These are phyloP conservation scores for Aspergillus egyptiacus DNA, from an alignment of 495 filamentous ascomycete species.

Conservation along the genomic window DNA sequence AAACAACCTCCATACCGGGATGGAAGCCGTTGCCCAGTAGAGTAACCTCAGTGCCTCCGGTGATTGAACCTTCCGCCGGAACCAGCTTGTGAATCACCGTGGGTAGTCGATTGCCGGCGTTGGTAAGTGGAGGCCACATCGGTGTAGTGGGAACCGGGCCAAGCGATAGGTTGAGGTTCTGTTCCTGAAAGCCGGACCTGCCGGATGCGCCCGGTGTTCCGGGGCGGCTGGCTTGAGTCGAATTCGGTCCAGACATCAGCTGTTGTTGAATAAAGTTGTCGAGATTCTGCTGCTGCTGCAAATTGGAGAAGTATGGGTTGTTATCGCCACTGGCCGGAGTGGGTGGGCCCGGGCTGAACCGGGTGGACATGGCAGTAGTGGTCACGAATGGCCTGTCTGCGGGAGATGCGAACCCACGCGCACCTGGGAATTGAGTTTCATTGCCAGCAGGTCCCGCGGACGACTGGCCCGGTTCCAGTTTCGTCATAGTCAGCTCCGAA, in stretches of 20 bases:
- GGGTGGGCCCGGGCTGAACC: slow-evolving; percentile 54
- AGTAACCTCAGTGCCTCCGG: slow-evolving; percentile 80
- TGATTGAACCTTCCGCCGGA: slow-evolving; percentile 71
- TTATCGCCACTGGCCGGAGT: slow-evolving; percentile 55
- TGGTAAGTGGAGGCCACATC: slow-evolving; percentile 38
- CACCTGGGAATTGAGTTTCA: slow-evolving; percentile 34
- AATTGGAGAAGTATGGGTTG: slow-evolving; percentile 47
- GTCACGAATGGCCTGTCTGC: slow-evolving; percentile 43
- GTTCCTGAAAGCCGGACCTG: slow-evolving; percentile 42
- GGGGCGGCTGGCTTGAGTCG: slow-evolving; percentile 51
- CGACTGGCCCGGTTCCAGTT: slow-evolving; percentile 52
- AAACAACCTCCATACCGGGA: slow-evolving; percentile 77
- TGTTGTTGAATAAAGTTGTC: slow-evolving; percentile 52
- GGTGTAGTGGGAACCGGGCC: slow-evolving; percentile 31
- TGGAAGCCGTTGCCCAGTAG: slow-evolving; percentile 74
- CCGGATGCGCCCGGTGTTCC: slow-evolving; percentile 37
- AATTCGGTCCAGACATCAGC: slow-evolving; percentile 61
- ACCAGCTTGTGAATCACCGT: slow-evolving; percentile 72
- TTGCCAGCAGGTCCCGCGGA: slow-evolving; percentile 22
- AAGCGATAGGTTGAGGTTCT: slow-evolving; percentile 26
- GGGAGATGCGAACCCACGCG: slow-evolving; percentile 41
- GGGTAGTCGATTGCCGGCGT: slow-evolving; percentile 36
- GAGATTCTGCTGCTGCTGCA: slow-evolving; percentile 45
- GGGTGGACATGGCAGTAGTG: slow-evolving; percentile 40
- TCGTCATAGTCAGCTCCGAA: slow-evolving; percentile 71